phyloP scores from a whole-genome alignment of 2,329 filamentous ascomycete species.

The Xylariaceae sp. region DNA sequence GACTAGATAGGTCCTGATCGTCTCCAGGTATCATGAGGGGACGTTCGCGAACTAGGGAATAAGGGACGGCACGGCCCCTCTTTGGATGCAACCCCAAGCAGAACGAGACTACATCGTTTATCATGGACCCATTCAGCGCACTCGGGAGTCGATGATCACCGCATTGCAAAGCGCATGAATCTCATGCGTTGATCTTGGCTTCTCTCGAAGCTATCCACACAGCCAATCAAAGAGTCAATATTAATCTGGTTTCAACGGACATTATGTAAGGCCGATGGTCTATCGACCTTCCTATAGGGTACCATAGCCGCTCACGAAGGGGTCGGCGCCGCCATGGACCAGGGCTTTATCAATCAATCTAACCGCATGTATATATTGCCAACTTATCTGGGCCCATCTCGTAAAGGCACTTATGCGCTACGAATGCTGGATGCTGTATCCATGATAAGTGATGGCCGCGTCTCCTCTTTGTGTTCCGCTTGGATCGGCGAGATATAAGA shows the following conservation, averaged over 20 bases:
- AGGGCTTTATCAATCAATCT: not conserved
- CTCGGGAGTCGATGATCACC: not conserved
- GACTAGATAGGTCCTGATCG: no score
- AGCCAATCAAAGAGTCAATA: not conserved
- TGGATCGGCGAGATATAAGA: not conserved
- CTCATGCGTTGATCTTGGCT: not conserved
- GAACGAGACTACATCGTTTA: not conserved
- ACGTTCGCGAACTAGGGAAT: not conserved
- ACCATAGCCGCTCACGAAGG: not conserved
- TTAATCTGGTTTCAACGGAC: not conserved
- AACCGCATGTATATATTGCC: not conserved
- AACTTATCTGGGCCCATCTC: not conserved
- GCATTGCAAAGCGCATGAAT: not conserved
- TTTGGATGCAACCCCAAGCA: not conserved
- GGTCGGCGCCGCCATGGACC: not conserved
- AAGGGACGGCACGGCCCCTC: not conserved
- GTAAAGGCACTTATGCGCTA: no score
- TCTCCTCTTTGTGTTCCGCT: not conserved
- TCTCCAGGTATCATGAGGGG: no score
- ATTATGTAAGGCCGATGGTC: not conserved
- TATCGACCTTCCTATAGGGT: not conserved
- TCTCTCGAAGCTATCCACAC: not conserved
- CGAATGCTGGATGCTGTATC: not conserved
- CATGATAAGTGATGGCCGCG: not conserved
- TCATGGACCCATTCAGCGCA: not conserved